Evolutionary conservation across 345 rosid species (phyloP).

Genomic region (Gossypium ekmanianum): DNA sequence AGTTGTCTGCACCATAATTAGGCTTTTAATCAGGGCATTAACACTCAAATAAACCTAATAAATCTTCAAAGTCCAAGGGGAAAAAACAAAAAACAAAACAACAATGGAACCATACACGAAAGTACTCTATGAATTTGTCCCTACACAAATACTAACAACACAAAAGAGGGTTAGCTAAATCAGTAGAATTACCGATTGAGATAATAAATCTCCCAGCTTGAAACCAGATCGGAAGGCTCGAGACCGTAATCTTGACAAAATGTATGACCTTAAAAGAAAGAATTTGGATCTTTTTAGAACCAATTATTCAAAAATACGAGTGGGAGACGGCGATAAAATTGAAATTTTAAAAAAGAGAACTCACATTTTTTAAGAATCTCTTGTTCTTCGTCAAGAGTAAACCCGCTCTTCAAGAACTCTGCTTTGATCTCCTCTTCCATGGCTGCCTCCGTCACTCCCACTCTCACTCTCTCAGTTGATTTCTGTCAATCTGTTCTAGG

Average conservation of each 20-base stretch:
- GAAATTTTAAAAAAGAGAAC: not conserved
- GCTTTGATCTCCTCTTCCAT: constrained; percentile 72
- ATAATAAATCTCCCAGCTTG: constrained; percentile 88
- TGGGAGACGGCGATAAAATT: not conserved
- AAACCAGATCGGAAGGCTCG: constrained; percentile 71
- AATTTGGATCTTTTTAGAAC: not conserved
- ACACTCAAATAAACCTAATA: not conserved
- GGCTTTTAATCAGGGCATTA: not conserved
- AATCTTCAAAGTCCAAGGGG: not conserved
- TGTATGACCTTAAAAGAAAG: constrained; percentile 47
- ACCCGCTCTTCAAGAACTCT: constrained; percentile 61
- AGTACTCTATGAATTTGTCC: not conserved
- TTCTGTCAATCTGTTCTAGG: constrained; percentile 21
- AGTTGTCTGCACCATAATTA: constrained; percentile 47
- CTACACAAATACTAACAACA: not conserved
- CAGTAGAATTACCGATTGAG: constrained; percentile 59
- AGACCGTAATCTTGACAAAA: constrained; percentile 73
- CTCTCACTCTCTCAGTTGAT: not conserved
- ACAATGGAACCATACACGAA: not conserved
- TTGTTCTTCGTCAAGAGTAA: constrained; percentile 53
- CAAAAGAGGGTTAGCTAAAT: not conserved
- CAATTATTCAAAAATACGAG: constrained; percentile 12
- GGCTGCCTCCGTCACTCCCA: constrained; percentile 19
- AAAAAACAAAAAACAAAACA: not conserved
- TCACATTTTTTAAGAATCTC: constrained; percentile 70